A percentile compares a stretch with the other conserved stretches of the same genome.
Evolutionary conservation across 805 yeast species (phyloP).

Genomic region (Cyberlindnera petersonii): DNA sequence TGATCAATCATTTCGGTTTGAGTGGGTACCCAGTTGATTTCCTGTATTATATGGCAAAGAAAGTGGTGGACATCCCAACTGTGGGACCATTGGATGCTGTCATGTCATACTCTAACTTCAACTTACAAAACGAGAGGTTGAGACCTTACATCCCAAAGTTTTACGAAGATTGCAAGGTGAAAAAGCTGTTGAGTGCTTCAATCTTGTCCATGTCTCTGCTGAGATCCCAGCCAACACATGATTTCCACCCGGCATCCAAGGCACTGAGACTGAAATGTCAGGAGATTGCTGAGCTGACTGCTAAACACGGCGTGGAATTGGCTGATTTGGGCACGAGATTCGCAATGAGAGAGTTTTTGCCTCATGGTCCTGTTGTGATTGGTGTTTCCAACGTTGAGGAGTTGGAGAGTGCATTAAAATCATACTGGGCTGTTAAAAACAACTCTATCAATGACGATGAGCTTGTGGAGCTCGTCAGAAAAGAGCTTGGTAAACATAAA

Average conservation of each 20-base stretch:
- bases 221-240: constrained; percentile 59
- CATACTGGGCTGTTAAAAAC: constrained; percentile 46
- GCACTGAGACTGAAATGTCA: constrained; percentile 46
- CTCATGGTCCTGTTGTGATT: constrained; percentile 56
- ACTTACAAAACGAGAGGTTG: constrained; percentile 67
- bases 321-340: constrained; percentile 81
- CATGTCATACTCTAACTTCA: constrained; percentile 75
- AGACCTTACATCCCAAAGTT: constrained; percentile 46
- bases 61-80: constrained; percentile 31
- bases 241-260: constrained; percentile 78
- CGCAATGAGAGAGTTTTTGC: constrained; percentile 48
- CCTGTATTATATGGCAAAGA: constrained; percentile 49
- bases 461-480: constrained; percentile 39
- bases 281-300: constrained; percentile 37
- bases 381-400: constrained; percentile 71
- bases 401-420: constrained; percentile 55
- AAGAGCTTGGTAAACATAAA: constrained; percentile 47
- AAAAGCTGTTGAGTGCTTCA: constrained; percentile 68
- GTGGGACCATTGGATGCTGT: constrained; percentile 71
- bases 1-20: constrained; percentile 64
- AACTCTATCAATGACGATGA: constrained; percentile 28
- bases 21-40: constrained; percentile 84
- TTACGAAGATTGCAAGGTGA: constrained; percentile 48
- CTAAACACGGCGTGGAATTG: constrained; percentile 49
- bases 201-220: constrained; percentile 85